Evolutionary conservation across 352 stramenopile genomes (phyloP), one percentile per base, ranked within the genome.

Genomic region (Chrysophaeum taylorii): DNA sequence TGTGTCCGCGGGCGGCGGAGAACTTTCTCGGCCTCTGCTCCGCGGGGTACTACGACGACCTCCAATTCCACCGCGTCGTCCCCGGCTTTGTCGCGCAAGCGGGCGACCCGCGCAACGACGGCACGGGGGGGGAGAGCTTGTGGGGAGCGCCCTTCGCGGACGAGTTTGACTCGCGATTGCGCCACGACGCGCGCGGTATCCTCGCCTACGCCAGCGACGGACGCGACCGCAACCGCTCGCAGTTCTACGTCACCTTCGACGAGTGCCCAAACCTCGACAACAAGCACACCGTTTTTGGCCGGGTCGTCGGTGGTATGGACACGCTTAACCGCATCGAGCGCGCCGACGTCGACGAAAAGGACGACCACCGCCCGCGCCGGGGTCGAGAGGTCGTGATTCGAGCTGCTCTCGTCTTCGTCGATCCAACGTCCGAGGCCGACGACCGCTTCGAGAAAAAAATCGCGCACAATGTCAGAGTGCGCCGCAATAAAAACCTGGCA

Each of bases 181-280:
- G 87, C 43, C 94, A 98, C 77, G 84, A 89, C 37, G 84, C 80
- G 33, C 76, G 82, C 33, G 94, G 93, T 9, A 83, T 98, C 33
- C 68, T 99, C 33, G 94, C 84, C 60, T 98, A 98, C 93, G 95
- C 95, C 0, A 99, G 98, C 75, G 86, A 89, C 14, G 95, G 94
- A 12, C 84, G 87, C n/a, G 83, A 91, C 29, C 97, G 91, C 0
- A 98, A 98, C 78, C 87, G 86, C 35, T 93, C 89, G n/a, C 95
- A 99, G 85, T 99, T 98, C 79, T 99, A 98, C 78, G 94, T 99
- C 70, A 98, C 94, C 0, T 98, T 97, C 76, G 92, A 95, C 75
- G 82, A 83, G 12, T 95, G 86, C 67, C 69, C 81, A n/a, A 93
- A 98, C 79, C 81, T 99, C n/a, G 92, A 98, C 84, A 96, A 95